Evolutionary conservation across 2,329 filamentous ascomycete species (phyloP).

Genomic region (Alternaria alternata): DNA sequence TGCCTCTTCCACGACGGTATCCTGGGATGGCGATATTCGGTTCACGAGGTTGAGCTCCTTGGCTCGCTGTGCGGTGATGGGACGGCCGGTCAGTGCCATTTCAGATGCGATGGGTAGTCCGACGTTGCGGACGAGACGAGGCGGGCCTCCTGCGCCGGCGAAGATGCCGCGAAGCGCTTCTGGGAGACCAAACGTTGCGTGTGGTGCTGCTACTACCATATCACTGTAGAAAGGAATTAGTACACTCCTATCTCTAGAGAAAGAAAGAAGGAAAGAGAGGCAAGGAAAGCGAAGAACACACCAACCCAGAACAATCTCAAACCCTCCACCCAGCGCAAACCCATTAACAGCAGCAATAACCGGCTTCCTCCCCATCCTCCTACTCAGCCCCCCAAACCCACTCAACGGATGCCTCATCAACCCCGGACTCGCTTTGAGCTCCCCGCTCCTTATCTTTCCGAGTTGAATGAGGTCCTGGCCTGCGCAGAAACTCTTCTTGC

Average conservation of each 20-base stretch:
- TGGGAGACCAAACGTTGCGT: conserved; percentile 62
- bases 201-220: conserved; percentile 62
- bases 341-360: conserved; percentile 69
- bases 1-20: conserved; percentile 48
- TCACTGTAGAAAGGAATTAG: conserved; percentile 49
- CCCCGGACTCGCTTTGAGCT: conserved; percentile 34
- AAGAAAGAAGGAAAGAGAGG: too few relatives aligned
- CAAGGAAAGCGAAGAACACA: conserved; percentile 38
- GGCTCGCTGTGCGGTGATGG: conserved; percentile 57
- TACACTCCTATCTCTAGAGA: neutral
- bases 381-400: conserved; percentile 65
- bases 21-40: conserved; percentile 47
- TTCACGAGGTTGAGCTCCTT: conserved; percentile 54
- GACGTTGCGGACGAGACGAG: conserved; percentile 59
- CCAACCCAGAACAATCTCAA: conserved; percentile 65
- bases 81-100: conserved; percentile 59
- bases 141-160: conserved; percentile 61
- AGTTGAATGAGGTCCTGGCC: conserved; percentile 63
- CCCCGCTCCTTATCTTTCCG: conserved; percentile 40
- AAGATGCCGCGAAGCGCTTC: conserved; percentile 65
- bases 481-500: conserved; percentile 63
- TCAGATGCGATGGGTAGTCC: conserved; percentile 61
- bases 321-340: conserved; percentile 64
- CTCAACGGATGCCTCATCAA: conserved; percentile 52
- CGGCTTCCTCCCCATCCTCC: conserved; percentile 66